Evolutionary conservation across 163 green algal genomes (phyloP), one percentile per base, ranked within the genome.

Genomic region (Chlorella variabilis): DNA sequence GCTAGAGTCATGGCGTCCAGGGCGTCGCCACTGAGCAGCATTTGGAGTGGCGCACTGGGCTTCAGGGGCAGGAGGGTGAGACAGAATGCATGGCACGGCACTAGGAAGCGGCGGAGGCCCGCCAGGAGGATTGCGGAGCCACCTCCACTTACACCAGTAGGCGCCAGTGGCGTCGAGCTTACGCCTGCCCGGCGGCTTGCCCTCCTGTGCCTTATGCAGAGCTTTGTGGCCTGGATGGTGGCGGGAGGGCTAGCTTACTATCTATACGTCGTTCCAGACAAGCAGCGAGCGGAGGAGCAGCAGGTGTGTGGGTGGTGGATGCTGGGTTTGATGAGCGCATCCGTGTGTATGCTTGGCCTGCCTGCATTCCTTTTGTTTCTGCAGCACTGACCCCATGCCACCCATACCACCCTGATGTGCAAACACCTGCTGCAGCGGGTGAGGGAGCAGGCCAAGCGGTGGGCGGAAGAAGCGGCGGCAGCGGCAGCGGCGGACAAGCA

Each of bases 181-280:
- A n/a, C n/a, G n/a, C n/a, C n/a, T n/a, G n/a, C n/a, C n/a, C n/a
- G n/a, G n/a, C n/a, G n/a, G n/a, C 18, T 29, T 63, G 20, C 23
- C 6, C 54, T 6, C 54, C 54, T 56, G 23, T 73, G 65, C 4
- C 27, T 31, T 49, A 29, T 45, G 23, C 73, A 80, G 73, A 80
- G 70, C 18, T 27, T 80, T 23, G 41, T 69, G 36, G 73, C 73
- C 15, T 80, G 73, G 73, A 1, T 33, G 38, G 54, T 80, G 56
- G 73, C 73, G 9, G 73, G 73, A 45, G 73, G 73, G 9, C 3
- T 80, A 29, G 73, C 73, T 1, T 80, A 80, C 56, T 80, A 80
- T 56, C 20, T 80, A 15, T 80, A 69, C 5, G 56, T 80, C 1
- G 56, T 71, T 15, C 73, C 73, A 9, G 56, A 5, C 4, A 36